A percentile compares a stretch with the other conserved stretches of the same genome.
phyloP scores from a whole-genome alignment of 768 basidiomycete genomes.

The Austroboletus eburneus region DNA sequence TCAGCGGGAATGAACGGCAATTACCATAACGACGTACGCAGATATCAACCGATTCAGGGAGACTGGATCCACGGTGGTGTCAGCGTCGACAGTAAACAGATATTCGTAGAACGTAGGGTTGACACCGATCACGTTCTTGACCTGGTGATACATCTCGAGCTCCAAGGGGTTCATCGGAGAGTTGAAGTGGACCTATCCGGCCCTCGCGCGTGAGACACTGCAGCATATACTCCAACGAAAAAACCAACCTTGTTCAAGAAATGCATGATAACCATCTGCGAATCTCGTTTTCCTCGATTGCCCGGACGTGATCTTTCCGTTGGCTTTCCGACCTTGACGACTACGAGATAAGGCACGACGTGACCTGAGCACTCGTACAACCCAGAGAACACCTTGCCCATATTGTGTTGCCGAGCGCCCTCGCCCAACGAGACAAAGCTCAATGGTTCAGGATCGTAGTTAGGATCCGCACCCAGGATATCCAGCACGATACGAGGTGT shows the following conservation, averaged over 20 bases:
- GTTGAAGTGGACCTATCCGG: constrained; percentile 85
- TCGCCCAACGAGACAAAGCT: constrained; percentile 93
- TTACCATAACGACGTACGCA: constrained; percentile 54
- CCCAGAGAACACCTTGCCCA: constrained; percentile 97
- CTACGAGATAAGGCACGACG: constrained; percentile 90
- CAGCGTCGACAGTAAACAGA: constrained; percentile 88
- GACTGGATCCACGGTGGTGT: constrained; percentile 87
- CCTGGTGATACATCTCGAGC: constrained; percentile 98
- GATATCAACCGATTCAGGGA: constrained; percentile 90
- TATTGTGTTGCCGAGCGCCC: constrained; percentile 94
- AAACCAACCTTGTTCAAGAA: constrained; percentile 87
- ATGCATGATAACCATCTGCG: constrained; percentile 94
- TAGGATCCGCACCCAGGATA: constrained; percentile 91
- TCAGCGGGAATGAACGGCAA: not conserved
- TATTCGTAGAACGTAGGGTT: constrained; percentile 99
- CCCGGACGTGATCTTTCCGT: constrained; percentile 91
- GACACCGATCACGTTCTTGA: constrained; percentile 99
- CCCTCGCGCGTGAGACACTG: not conserved
- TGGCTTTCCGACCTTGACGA: constrained; percentile 94
- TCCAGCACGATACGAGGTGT: constrained; percentile 96
- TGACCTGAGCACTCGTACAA: constrained; percentile 92
- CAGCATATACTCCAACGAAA: not conserved
- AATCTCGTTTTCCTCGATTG: constrained; percentile 97
- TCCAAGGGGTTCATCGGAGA: constrained; percentile 95
- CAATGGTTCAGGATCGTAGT: constrained; percentile 90